These are phyloP conservation scores for Aspergillus uvarum DNA, from an alignment of 2,329 filamentous ascomycete genomes.

Conservation along the genomic window DNA sequence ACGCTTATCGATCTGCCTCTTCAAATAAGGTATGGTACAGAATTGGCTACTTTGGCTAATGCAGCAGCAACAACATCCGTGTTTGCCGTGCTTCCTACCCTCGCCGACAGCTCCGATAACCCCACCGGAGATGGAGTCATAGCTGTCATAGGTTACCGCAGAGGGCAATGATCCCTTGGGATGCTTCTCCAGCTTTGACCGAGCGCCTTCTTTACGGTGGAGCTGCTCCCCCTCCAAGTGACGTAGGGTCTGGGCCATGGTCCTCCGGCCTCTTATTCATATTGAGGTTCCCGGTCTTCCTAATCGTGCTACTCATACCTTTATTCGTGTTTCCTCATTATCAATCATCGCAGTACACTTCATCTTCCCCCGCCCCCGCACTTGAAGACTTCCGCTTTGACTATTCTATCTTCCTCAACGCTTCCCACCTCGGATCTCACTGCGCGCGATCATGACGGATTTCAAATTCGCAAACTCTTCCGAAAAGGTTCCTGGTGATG, in stretches of 20 bases:
- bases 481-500: slow-evolving; percentile 30
- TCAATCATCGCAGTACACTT: background rate
- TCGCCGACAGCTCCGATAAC: background rate
- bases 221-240: background rate
- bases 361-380: background rate
- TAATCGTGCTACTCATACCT: background rate
- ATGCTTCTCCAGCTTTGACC: background rate
- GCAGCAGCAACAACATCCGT: background rate
- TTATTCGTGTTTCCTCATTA: background rate
- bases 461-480: slow-evolving; percentile 37
- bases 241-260: background rate
- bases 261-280: background rate
- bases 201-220: background rate
- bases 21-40: background rate
- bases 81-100: background rate
- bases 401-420: background rate
- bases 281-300: background rate
- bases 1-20: background rate
- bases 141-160: slow-evolving; percentile 3
- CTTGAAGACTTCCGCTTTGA: background rate
- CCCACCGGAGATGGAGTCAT: slow-evolving; percentile 4
- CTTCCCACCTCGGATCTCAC: background rate
- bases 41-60: background rate
- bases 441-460: slow-evolving; percentile 27
- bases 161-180: background rate